Conservation (phyloP, 768 basidiomycete species). For the Rickenella mellea region DNA sequence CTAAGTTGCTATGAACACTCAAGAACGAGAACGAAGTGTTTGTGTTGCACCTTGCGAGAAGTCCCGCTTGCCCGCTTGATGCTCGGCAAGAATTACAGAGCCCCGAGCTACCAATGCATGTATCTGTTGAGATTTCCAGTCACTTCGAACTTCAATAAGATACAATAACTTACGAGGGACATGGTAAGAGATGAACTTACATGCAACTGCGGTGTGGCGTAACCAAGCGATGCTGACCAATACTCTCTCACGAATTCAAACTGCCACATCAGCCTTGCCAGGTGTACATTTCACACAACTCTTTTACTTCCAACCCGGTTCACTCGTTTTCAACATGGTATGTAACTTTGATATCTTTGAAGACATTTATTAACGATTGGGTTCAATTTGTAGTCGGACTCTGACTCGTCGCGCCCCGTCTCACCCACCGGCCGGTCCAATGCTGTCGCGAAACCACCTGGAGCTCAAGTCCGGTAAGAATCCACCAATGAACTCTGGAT, state of each 20-base stretch:
- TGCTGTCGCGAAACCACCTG: constrained; percentile 63
- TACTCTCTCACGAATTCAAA: no score
- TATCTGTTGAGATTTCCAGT: constrained; percentile 52
- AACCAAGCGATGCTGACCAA: no score
- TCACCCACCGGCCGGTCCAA: constrained; percentile 31
- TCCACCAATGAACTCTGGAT: background rate
- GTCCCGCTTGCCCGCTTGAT: constrained; percentile 70
- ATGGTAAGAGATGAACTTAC: no score
- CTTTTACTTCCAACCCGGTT: no score
- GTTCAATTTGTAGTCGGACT: constrained; percentile 61
- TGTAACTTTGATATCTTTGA: background rate
- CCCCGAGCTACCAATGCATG: constrained; percentile 80
- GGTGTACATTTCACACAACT: no score
- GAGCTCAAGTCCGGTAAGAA: constrained; percentile 72
- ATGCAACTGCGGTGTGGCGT: no score
- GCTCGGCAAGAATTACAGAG: constrained; percentile 76
- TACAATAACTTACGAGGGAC: background rate
- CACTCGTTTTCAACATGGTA: background rate
- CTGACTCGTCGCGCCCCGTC: constrained; percentile 40
- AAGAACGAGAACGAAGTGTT: background rate
- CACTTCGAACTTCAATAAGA: background rate
- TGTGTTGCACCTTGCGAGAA: constrained; percentile 71
- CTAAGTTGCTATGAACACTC: no score
- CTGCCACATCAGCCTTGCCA: no score
- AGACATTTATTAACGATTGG: background rate